phyloP scores from a whole-genome alignment of 2,329 filamentous ascomycete genomes.

The Colletotrichum orbiculare region DNA sequence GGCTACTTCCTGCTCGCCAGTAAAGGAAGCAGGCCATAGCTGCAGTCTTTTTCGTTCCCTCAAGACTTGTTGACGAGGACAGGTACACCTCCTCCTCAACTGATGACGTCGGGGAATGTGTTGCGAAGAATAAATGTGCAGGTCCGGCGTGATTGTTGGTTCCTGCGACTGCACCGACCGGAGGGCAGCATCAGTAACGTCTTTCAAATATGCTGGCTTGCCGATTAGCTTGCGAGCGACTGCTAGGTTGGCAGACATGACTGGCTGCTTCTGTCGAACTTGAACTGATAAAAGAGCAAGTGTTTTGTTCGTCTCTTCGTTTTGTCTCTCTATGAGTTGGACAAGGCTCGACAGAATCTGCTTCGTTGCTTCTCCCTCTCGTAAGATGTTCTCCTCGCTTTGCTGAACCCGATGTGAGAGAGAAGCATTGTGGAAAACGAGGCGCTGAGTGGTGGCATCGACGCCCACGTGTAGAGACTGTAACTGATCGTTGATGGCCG shows the following conservation, averaged over 20 bases:
- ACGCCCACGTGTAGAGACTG: not conserved
- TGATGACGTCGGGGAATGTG: accelerated
- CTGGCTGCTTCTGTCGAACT: not conserved
- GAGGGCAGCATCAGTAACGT: not conserved
- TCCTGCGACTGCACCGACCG: not conserved
- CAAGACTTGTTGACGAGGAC: not conserved
- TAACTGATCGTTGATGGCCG: not conserved
- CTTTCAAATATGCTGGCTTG: not conserved
- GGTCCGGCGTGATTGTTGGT: not conserved
- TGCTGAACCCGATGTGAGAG: not conserved
- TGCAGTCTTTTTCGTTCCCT: not conserved
- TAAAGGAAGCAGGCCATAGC: not conserved
- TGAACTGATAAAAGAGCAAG: not conserved
- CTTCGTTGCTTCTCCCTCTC: not conserved
- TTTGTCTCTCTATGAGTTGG: not conserved
- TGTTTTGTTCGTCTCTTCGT: not conserved
- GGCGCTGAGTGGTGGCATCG: not conserved
- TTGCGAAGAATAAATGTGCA: not conserved
- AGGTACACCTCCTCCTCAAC: not conserved
- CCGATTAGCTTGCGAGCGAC: not conserved
- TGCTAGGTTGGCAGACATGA: not conserved
- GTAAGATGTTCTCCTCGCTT: not conserved
- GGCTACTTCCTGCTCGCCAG: not conserved
- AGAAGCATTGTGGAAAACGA: not conserved
- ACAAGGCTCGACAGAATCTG: too few species aligned